A percentile compares a stretch with the other conserved stretches of the same genome.
phyloP scores from a whole-genome alignment of 169 alveolate species.

The Cryptosporidium viatorum region DNA sequence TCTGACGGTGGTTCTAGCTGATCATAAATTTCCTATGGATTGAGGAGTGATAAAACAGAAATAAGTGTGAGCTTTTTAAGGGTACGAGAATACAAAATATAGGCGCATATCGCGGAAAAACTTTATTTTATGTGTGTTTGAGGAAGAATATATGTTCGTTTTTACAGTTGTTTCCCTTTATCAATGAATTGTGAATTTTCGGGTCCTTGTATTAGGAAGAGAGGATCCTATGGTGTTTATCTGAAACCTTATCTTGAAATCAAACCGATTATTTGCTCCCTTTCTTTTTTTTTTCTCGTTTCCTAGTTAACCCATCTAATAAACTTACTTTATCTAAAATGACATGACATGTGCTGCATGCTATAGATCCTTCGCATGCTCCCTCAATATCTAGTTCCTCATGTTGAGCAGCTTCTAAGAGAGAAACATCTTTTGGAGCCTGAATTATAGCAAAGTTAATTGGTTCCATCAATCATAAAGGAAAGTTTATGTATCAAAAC shows the following conservation, averaged over 20 bases:
- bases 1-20: slow-evolving; percentile 88
- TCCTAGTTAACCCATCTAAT: neutral
- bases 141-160: neutral
- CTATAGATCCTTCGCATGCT: slow-evolving; percentile 95
- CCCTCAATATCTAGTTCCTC: slow-evolving; percentile 86
- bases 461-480: neutral
- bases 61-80: neutral
- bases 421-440: slow-evolving; percentile 35
- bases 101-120: too few relatives aligned
- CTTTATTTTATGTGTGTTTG: neutral
- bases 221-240: neutral
- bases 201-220: neutral
- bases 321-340: slow-evolving; percentile 86
- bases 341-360: slow-evolving; percentile 98
- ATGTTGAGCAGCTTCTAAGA: slow-evolving; percentile 76
- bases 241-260: too few relatives aligned
- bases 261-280: neutral
- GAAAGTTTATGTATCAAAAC: neutral
- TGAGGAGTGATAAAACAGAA: neutral
- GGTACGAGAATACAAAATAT: neutral
- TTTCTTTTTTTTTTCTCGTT: neutral
- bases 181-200: neutral
- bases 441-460: neutral
- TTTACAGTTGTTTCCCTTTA: too few relatives aligned
- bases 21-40: slow-evolving; percentile 85